Percentiles rank a stretch among this genome's conserved stretches.
Conservation (phyloP, 2,329 filamentous ascomycete genomes). For the Nakataea oryzae region DNA sequence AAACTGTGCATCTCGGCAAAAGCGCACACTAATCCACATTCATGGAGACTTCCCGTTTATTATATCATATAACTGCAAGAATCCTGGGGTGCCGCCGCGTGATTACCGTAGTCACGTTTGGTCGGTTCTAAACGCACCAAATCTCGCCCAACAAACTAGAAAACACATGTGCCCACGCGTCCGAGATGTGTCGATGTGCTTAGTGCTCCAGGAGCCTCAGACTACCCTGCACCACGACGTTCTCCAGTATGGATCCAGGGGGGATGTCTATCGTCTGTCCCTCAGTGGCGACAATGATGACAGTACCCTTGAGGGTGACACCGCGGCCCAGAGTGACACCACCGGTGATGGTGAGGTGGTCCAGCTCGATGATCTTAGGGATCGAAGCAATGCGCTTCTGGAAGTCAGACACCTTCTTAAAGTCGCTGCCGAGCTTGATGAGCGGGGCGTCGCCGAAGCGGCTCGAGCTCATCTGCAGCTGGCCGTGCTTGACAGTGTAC, state of each 20-base stretch:
- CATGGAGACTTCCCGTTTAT: not conserved
- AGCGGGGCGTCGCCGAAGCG: constrained; percentile 93
- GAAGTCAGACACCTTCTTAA: constrained; percentile 99
- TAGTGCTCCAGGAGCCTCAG: constrained; percentile 65
- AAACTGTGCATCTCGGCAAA: not conserved
- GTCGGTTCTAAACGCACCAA: not conserved
- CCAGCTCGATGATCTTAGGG: constrained; percentile 82
- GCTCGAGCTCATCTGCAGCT: constrained; percentile 92
- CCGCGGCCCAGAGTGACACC: constrained; percentile 94
- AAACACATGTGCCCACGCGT: not conserved
- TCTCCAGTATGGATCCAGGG: constrained; percentile 93
- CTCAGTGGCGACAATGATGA: constrained; percentile 97
- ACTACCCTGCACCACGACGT: constrained; percentile 97
- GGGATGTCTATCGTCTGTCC: constrained; percentile 97
- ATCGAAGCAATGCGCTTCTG: constrained; percentile 80
- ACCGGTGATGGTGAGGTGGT: constrained; percentile 95
- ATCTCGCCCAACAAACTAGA: not conserved
- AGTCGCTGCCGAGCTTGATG: constrained; percentile 97
- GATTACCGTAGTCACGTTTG: not conserved
- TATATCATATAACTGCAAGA: not conserved
- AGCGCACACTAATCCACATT: not conserved
- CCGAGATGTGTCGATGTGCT: constrained; percentile 5
- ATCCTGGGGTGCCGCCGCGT: not conserved
- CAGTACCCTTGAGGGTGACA: constrained; percentile 93
- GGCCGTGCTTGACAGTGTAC: constrained; percentile 97